Evolutionary conservation across 2,329 filamentous ascomycete genomes (phyloP).

Genomic region (Colletotrichum spinosum): DNA sequence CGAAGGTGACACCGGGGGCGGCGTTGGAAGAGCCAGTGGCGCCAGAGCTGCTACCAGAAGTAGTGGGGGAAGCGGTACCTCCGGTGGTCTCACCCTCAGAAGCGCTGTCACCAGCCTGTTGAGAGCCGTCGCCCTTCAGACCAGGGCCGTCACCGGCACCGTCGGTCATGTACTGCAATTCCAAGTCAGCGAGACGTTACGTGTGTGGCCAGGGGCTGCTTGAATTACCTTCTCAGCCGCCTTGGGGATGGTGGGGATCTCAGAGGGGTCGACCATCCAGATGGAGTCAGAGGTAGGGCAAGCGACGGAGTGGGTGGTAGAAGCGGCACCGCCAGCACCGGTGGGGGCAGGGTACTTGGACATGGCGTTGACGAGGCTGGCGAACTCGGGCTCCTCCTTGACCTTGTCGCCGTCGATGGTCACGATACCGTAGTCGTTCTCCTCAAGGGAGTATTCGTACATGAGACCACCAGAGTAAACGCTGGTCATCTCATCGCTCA

Average conservation of each 20-base stretch:
- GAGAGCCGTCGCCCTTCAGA: slow-evolving; percentile 64
- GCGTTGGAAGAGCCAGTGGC: slow-evolving; percentile 48
- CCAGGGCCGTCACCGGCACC: slow-evolving; percentile 67
- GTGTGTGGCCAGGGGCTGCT: neutral
- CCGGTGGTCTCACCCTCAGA: slow-evolving; percentile 56
- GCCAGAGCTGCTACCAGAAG: slow-evolving; percentile 47
- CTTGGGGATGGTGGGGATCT: slow-evolving; percentile 64
- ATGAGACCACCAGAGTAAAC: slow-evolving; percentile 97
- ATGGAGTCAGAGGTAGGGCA: slow-evolving; percentile 62
- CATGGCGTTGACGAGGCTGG: slow-evolving; percentile 61
- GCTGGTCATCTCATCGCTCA: slow-evolving; percentile 82
- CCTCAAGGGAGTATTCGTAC: slow-evolving; percentile 91
- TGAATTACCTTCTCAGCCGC: slow-evolving; percentile 53
- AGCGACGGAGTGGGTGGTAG: slow-evolving; percentile 57
- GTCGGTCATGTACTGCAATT: slow-evolving; percentile 59
- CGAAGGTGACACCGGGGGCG: slow-evolving; percentile 42
- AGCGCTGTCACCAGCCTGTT: slow-evolving; percentile 58
- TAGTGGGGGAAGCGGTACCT: slow-evolving; percentile 50
- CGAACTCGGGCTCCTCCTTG: slow-evolving; percentile 72
- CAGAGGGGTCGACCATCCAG: slow-evolving; percentile 64
- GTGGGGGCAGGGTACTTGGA: slow-evolving; percentile 61
- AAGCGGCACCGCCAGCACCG: slow-evolving; percentile 61
- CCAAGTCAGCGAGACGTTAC: neutral
- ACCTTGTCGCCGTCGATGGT: slow-evolving; percentile 68
- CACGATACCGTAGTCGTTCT: slow-evolving; percentile 84